Evolutionary conservation across 331 rosid genomes (phyloP).

Genomic region (Quercus phellos): DNA sequence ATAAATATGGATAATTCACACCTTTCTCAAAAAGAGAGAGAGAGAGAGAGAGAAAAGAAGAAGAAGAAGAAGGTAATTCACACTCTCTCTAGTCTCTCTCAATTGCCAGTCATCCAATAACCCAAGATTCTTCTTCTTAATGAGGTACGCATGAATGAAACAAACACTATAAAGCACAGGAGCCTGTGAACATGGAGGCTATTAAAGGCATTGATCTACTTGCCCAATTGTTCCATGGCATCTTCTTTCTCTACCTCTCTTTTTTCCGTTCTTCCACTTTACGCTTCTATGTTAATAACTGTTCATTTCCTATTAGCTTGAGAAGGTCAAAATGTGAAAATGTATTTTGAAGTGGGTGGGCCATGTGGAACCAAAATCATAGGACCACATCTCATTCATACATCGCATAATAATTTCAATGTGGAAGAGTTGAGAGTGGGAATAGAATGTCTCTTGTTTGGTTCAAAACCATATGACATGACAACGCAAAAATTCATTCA

Average conservation of each 20-base stretch:
- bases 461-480: background rate
- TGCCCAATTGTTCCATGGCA: conserved; percentile 46
- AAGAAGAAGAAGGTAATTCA: no score
- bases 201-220: conserved; percentile 19
- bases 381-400: conserved; percentile 23
- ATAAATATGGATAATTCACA: no score
- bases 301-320: conserved; percentile 18
- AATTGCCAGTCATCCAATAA: background rate
- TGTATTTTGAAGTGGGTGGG: conserved; percentile 25
- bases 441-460: background rate
- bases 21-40: no score
- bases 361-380: conserved; percentile 25
- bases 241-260: conserved; percentile 62
- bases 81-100: background rate
- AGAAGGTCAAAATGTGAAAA: conserved; percentile 33
- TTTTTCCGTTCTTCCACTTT: conserved; percentile 31
- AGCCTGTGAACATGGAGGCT: conserved; percentile 33
- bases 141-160: conserved; percentile 11
- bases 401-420: background rate
- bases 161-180: conserved; percentile 18
- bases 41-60: no score
- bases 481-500: background rate
- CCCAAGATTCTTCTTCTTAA: conserved; percentile 44
- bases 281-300: conserved; percentile 22
- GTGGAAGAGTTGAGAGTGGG: background rate